Evolutionary conservation across 2,329 filamentous ascomycete genomes (phyloP), one percentile per base, ranked within the genome.

Genomic region (Claviceps cyperi): DNA sequence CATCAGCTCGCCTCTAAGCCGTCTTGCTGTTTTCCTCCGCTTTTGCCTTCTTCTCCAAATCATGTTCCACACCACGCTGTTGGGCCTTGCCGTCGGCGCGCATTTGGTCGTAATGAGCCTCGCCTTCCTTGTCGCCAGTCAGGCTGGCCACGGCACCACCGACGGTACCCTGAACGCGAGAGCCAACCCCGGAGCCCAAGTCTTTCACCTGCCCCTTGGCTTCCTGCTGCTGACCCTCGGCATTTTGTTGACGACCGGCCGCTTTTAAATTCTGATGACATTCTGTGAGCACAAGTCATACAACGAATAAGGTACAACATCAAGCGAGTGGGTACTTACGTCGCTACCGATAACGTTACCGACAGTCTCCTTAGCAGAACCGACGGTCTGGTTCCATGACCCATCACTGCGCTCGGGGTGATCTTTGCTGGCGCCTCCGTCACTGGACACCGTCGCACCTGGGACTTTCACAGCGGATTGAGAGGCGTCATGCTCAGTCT

Each of bases 341-440:
- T 92, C 83, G 55, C 78, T 81, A 53, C 90, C 91, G 24, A 91
- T 57, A 5, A 91, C 59, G 17, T 82, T 81, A 51, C 91, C 91
- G 1, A 92, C 55, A 4, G 81, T 72, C 64, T 96, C 87, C 73
- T 96, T 96, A 43, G 82, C 82, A 1, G 84, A 78, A 48, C 90
- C 91, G n/a, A 90, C 62, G 5, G 88, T 94, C 70, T 96, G 90
- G 71, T 95, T 87, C 81, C 84, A 94, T 17, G 76, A 75, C 43
- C 91, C 90, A 17, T 78, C 64, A 21, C 75, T 70, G 56, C 89
- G 86, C 64, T 91, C 73, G 11, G 81, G 72, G 66, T 86, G 74
- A 66, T 95, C 87, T 57, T 78, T 75, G 54, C 82, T 76, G 46
- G 85, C 71, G 37, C 81, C 83, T 46, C 87, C 87, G 0, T 80